Evolutionary conservation across 1,139 yeast genomes (phyloP).

Genomic region (Meyerozyma elateridarum): DNA sequence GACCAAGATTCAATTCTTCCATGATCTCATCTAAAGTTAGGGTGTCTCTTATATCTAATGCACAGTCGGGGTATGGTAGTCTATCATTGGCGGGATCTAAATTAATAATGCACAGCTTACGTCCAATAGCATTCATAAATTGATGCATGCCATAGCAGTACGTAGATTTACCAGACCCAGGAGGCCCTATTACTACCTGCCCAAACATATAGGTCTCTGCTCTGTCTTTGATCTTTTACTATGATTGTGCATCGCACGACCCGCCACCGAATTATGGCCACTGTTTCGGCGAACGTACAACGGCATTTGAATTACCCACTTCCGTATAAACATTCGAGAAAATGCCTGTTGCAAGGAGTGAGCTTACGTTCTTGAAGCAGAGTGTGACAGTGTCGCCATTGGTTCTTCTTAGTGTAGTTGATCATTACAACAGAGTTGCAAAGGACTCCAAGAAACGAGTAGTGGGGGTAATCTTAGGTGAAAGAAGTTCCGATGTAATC

Average conservation of each 20-base stretch:
- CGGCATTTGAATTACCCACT: conserved; percentile 5
- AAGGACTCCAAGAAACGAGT: conserved; percentile 71
- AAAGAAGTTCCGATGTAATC: conserved; percentile 51
- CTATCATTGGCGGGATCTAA: conserved; percentile 94
- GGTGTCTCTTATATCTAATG: conserved; percentile 83
- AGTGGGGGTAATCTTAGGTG: conserved; percentile 92
- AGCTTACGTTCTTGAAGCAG: conserved; percentile 40
- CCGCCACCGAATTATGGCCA: conserved; percentile 1
- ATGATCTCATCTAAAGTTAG: conserved; percentile 85
- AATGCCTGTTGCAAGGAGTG: conserved; percentile 23
- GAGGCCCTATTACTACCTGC: conserved; percentile 94
- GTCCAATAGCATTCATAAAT: conserved; percentile 88
- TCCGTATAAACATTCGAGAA: conserved; percentile 6
- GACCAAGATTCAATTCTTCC: conserved; percentile 79
- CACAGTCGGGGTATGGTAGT: conserved; percentile 68
- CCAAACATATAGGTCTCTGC: conserved; percentile 50
- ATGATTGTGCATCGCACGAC: conserved; percentile 2
- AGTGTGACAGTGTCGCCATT: conserved; percentile 92
- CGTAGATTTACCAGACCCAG: conserved; percentile 96
- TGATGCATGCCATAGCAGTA: conserved; percentile 90
- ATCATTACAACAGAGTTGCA: conserved; percentile 86
- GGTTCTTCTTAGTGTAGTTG: conserved; percentile 90
- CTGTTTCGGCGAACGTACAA: too few species aligned
- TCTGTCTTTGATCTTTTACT: not conserved
- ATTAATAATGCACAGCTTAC: conserved; percentile 77